Percentiles rank a stretch among this genome's conserved stretches.
Evolutionary conservation across 2,329 filamentous ascomycete genomes (phyloP).

Genomic region (Penicillium sp.): DNA sequence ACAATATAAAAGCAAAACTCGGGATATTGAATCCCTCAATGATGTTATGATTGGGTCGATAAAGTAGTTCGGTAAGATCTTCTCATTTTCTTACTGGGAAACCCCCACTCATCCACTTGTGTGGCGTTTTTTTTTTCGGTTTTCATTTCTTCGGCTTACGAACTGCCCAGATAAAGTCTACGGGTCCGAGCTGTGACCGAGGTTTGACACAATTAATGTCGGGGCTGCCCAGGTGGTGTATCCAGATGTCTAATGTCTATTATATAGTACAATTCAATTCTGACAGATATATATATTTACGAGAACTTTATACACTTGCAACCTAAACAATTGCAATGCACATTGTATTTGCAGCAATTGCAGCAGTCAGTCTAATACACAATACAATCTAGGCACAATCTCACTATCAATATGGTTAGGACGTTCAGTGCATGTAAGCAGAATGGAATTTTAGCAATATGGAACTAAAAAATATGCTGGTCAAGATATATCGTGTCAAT

Average conservation of each 20-base stretch:
- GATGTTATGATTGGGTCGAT: conserved; percentile 4
- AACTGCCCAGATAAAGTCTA: background rate
- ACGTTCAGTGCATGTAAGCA: conserved; percentile 1
- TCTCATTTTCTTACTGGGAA: background rate
- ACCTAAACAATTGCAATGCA: background rate
- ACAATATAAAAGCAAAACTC: background rate
- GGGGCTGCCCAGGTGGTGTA: background rate
- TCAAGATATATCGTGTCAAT: conserved; percentile 24
- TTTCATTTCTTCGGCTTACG: background rate
- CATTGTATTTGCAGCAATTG: background rate
- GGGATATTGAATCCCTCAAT: background rate
- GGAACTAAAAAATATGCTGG: conserved; percentile 15
- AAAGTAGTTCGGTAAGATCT: background rate
- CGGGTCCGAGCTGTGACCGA: background rate
- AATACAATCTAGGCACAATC: background rate
- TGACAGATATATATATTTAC: too few relatives aligned
- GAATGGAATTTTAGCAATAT: conserved; percentile 10
- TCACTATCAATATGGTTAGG: too few relatives aligned
- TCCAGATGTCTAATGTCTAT: too few relatives aligned
- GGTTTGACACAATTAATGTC: background rate
- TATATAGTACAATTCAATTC: background rate
- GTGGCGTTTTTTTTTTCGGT: background rate
- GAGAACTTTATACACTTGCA: too few relatives aligned
- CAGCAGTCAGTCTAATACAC: background rate
- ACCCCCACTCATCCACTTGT: background rate